Evolutionary conservation across 2,329 filamentous ascomycete species (phyloP).

Genomic region (Pseudopithomyces maydicus): DNA sequence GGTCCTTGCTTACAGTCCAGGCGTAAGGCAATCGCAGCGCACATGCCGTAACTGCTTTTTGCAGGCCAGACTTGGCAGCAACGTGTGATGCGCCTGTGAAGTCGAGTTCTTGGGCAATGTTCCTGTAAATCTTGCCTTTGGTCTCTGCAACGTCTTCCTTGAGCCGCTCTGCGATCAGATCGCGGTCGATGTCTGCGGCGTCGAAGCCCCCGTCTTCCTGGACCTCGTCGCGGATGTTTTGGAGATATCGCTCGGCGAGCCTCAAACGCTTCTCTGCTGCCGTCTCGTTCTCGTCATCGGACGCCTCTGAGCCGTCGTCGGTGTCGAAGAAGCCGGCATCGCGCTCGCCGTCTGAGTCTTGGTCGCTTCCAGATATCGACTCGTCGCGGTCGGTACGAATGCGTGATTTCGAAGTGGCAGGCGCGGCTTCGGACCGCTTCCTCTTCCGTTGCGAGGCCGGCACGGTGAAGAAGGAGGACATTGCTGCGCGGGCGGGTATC

Average conservation of each 20-base stretch:
- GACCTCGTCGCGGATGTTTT: constrained; percentile 80
- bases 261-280: constrained; percentile 84
- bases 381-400: constrained; percentile 66
- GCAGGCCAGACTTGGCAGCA: constrained; percentile 79
- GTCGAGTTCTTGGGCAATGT: constrained; percentile 74
- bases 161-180: constrained; percentile 82
- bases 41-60: constrained; percentile 76
- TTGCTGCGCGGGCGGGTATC: constrained; percentile 17
- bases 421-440: constrained; percentile 65
- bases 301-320: constrained; percentile 56
- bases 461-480: constrained; percentile 91
- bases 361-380: constrained; percentile 86
- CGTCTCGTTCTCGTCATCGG: constrained; percentile 82
- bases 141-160: constrained; percentile 90
- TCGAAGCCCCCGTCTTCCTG: constrained; percentile 84
- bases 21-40: constrained; percentile 78
- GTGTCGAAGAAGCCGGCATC: constrained; percentile 45
- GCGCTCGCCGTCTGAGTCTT: constrained; percentile 65
- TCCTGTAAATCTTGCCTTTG: constrained; percentile 87
- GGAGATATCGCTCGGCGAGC: constrained; percentile 89
- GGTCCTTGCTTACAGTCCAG: constrained; percentile 88
- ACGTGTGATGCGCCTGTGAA: constrained; percentile 71
- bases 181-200: constrained; percentile 88
- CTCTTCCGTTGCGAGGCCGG: constrained; percentile 89
- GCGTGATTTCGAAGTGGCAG: constrained; percentile 65